These are phyloP conservation scores for Xerocomus cyaneibrunnescens DNA, from an alignment of 1,284 basidiomycete species.

Conservation along the genomic window DNA sequence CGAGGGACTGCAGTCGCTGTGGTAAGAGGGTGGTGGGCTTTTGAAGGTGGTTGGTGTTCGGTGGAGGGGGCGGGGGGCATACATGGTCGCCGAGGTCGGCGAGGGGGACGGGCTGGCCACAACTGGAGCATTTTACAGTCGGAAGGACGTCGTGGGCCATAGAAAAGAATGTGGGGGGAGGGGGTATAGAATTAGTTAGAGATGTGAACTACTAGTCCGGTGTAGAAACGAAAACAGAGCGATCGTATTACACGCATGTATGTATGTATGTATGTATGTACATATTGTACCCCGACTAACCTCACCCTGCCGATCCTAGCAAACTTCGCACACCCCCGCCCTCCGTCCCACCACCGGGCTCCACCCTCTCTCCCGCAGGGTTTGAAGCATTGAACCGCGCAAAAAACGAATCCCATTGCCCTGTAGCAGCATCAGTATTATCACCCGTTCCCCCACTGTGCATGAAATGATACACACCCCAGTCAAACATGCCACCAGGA, in stretches of 20 bases:
- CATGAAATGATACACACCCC: conserved; percentile 53
- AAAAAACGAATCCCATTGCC: conserved; percentile 80
- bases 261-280: conserved; percentile 7
- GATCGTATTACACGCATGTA: not conserved
- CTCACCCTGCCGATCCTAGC: not conserved
- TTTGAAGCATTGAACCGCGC: conserved; percentile 37
- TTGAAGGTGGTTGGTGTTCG: conserved; percentile 28
- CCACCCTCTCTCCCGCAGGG: conserved; percentile 4
- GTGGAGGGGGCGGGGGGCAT: conserved; percentile 53
- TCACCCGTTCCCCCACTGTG: conserved; percentile 1
- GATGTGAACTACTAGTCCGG: conserved; percentile 13
- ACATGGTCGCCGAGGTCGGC: conserved; percentile 71
- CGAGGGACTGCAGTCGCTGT: conserved; percentile 39
- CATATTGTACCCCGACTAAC: conserved; percentile 1
- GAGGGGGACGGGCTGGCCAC: conserved; percentile 66
- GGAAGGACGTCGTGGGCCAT: conserved; percentile 71
- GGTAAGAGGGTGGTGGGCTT: conserved; percentile 36
- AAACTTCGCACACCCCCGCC: not conserved
- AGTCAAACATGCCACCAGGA: conserved; percentile 86
- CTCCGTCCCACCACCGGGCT: not conserved
- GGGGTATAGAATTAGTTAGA: conserved; percentile 30
- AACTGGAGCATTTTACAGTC: conserved; percentile 80
- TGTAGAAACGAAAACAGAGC: not conserved
- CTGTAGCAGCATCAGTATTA: conserved; percentile 37
- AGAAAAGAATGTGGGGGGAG: conserved; percentile 16